Percentiles rank a stretch among this genome's conserved stretches.
Conservation (phyloP, 441 rosid species). For the Syzygium syzygioides region DNA sequence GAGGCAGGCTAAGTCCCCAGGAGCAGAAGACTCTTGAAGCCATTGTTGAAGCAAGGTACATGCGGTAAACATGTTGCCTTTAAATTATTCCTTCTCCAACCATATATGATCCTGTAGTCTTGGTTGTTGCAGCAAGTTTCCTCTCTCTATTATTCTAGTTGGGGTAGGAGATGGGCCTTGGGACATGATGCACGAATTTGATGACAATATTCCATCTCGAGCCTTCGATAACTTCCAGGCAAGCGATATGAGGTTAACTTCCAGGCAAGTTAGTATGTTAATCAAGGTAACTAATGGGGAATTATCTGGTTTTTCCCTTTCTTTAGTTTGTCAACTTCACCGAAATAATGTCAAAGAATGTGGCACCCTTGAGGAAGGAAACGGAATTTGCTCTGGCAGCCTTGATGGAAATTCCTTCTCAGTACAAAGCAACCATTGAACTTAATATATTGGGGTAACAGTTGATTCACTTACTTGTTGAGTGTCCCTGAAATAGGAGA, state of each 20-base stretch:
- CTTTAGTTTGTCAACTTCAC: slow-evolving; percentile 10
- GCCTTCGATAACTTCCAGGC: slow-evolving; percentile 92
- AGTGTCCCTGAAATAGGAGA: neutral
- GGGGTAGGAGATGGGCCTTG: slow-evolving; percentile 99
- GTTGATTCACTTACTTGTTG: neutral
- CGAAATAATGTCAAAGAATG: slow-evolving; percentile 5
- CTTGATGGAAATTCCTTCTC: slow-evolving; percentile 13
- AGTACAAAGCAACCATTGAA: slow-evolving; percentile 7
- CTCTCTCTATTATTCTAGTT: slow-evolving; percentile 87
- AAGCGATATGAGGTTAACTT: neutral
- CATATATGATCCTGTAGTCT: slow-evolving; percentile 12
- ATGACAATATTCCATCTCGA: slow-evolving; percentile 89
- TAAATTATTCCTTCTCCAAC: neutral
- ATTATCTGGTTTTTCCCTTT: neutral
- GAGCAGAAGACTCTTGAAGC: slow-evolving; percentile 83
- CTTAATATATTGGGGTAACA: slow-evolving; percentile 5
- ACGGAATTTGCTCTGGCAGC: slow-evolving; percentile 2
- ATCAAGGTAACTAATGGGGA: neutral
- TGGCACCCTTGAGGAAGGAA: slow-evolving; percentile 1
- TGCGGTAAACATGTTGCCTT: neutral
- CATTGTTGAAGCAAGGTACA: slow-evolving; percentile 86
- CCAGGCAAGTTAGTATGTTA: neutral
- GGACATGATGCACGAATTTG: slow-evolving; percentile 96
- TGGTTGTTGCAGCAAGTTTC: slow-evolving; percentile 54
- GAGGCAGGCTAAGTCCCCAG: slow-evolving; percentile 73